Percentiles rank a stretch among this genome's conserved stretches.
Conservation (phyloP, 495 filamentous ascomycete genomes). For the Lophiostoma macrostomum region DNA sequence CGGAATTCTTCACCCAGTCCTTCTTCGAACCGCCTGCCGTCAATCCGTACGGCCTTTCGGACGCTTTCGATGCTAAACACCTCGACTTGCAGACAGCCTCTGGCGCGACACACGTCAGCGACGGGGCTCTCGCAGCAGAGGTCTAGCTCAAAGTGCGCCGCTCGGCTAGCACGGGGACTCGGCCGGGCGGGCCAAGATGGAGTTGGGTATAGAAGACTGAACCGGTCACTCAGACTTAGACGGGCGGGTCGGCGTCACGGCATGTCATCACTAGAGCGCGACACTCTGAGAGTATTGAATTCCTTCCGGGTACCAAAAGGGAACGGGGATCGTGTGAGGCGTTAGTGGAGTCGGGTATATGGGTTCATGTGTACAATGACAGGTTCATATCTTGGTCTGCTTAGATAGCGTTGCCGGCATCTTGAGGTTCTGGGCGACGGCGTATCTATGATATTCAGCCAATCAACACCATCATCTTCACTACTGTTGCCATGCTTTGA, state of each 20-base stretch:
- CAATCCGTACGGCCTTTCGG: slow-evolving; percentile 40
- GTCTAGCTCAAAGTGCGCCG: slow-evolving; percentile 25
- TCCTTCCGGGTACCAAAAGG: background rate
- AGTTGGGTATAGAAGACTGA: background rate
- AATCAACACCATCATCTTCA: too few relatives aligned
- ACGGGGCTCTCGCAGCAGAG: slow-evolving; percentile 75
- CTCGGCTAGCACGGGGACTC: background rate
- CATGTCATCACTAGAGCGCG: slow-evolving; percentile 1
- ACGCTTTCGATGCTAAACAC: slow-evolving; percentile 52
- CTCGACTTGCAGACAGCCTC: slow-evolving; percentile 79
- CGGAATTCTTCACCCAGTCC: slow-evolving; percentile 26
- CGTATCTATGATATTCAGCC: too few relatives aligned
- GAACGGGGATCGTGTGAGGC: too few relatives aligned
- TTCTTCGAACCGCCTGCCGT: slow-evolving; percentile 17
- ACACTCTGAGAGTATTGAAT: background rate
- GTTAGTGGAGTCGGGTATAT: slow-evolving; percentile 3
- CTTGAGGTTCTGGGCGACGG: background rate
- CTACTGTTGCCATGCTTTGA: too few relatives aligned
- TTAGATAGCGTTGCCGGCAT: background rate
- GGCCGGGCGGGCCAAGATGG: background rate
- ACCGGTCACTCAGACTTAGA: slow-evolving; percentile 8
- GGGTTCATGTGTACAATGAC: too few relatives aligned
- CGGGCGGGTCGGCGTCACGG: slow-evolving; percentile 9
- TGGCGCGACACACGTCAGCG: slow-evolving; percentile 92
- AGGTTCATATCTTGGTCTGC: background rate